Conservation (phyloP, 352 stramenopile species). For the Globisporangium nodosum region DNA sequence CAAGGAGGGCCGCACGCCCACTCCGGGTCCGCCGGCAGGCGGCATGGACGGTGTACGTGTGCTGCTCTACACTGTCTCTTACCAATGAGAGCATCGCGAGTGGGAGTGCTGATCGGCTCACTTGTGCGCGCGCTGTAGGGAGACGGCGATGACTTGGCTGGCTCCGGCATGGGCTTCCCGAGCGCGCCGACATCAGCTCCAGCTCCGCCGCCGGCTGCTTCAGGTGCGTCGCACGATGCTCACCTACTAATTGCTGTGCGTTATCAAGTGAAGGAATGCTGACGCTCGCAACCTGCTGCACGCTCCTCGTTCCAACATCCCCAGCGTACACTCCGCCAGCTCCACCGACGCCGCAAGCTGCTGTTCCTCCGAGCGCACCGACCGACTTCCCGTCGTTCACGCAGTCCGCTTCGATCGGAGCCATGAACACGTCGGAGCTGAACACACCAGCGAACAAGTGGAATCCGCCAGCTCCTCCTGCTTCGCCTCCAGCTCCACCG, state of each 20-base stretch:
- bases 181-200: slow-evolving; percentile 7
- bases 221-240: neutral
- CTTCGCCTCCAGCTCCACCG: neutral
- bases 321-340: slow-evolving; percentile 8
- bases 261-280: neutral
- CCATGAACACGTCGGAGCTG: slow-evolving; percentile 10
- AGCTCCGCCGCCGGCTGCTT: neutral
- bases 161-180: slow-evolving; percentile 7
- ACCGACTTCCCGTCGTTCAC: slow-evolving; percentile 50
- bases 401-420: slow-evolving; percentile 23
- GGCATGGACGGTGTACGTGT: slow-evolving; percentile 30
- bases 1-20: slow-evolving; percentile 87
- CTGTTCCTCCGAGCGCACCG: slow-evolving; percentile 2
- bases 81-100: neutral
- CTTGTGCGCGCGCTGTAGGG: neutral
- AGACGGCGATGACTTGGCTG: slow-evolving; percentile 10
- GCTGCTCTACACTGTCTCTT: neutral
- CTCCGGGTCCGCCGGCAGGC: slow-evolving; percentile 71
- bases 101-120: neutral
- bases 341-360: slow-evolving; percentile 2
- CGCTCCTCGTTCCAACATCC: neutral
- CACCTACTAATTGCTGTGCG: neutral
- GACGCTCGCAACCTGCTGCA: neutral
- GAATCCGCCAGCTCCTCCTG: slow-evolving; percentile 6
- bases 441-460: slow-evolving; percentile 4